phyloP scores from a whole-genome alignment of 257 asterid species.

The Parsonsia alboflavescens region DNA sequence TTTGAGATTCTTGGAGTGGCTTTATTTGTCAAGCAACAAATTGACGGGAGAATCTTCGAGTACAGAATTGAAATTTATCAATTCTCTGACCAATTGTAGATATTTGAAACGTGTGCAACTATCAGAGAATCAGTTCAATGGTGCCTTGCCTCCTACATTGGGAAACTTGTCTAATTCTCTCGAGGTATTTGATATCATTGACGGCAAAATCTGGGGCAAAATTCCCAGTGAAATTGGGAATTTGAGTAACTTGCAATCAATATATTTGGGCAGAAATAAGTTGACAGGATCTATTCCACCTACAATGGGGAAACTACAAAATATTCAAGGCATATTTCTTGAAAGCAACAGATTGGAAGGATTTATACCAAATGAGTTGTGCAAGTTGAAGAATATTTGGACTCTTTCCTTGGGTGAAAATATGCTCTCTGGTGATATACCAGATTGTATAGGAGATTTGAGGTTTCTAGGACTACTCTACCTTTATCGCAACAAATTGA shows the following conservation, averaged over 20 bases:
- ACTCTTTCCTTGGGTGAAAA: no score
- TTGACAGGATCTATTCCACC: constrained; percentile 39
- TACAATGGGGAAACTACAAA: constrained; percentile 30
- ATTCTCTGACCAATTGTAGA: constrained; percentile 40
- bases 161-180: constrained; percentile 44
- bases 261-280: constrained; percentile 35
- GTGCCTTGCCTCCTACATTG: constrained; percentile 44
- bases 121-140: constrained; percentile 34
- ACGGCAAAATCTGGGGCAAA: constrained; percentile 35
- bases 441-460: no score
- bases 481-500: constrained; percentile 38
- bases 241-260: constrained; percentile 32
- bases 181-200: no score
- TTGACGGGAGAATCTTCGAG: constrained; percentile 32
- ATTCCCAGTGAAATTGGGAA: constrained; percentile 53
- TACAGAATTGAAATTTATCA: constrained; percentile 24
- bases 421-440: no score
- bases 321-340: constrained; percentile 39
- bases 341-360: constrained; percentile 45
- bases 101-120: constrained; percentile 13
- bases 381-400: no score
- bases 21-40: constrained; percentile 26
- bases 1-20: constrained; percentile 23
- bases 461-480: no score
- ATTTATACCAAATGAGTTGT: constrained; percentile 35